Evolutionary conservation across 352 stramenopile species (phyloP), one percentile per base, ranked within the genome.

Genomic region (Phytophthora pseudosyringae): DNA sequence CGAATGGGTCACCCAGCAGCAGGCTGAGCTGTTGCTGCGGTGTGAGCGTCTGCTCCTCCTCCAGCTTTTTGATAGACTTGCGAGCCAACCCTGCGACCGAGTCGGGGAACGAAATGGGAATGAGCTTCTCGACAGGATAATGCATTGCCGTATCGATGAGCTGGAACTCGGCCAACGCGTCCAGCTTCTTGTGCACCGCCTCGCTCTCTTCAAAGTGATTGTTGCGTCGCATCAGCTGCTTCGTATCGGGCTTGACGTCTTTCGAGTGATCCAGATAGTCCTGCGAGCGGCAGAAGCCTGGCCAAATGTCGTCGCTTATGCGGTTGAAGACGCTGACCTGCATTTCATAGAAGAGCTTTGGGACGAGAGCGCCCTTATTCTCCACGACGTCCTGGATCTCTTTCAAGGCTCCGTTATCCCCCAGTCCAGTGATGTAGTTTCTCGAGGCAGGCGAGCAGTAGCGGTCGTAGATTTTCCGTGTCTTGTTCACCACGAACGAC

Each of bases 401-500:
- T 1, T 39, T 48, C 31, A 93, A 43, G 3, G 61, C 69, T 0
- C 39, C 58, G 7, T 80, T 75, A 0, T 38, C 48, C 7, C 71
- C 70, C 8, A 86, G 57, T 3, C 86, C 58, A 0, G 63, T 44
- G 28, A 93, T 80, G 39, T 72, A 90, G 35, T 73, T 86, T 12
- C 66, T 75, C 7, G 81, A 91, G 15, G 44, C 64, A 1, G 69
- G 59, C 2, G 59, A 71, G 49, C 83, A 92, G 67, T 93, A 94
- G 9, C 83, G 82, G 39, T 94, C 86, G 62, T 92, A 93, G 39
- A 94, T 83, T 60, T 86, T 88, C 16, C 81, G 76, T 2, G 86
- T 89, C 41, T 88, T 90, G 56, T 86, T 90, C 18, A 84, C 70
- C 50, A 94, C 88, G 57, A 92, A 94, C 40, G 80, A 91, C 31